Evolutionary conservation across 805 yeast species (phyloP).

Genomic region (Pichia eremophila): DNA sequence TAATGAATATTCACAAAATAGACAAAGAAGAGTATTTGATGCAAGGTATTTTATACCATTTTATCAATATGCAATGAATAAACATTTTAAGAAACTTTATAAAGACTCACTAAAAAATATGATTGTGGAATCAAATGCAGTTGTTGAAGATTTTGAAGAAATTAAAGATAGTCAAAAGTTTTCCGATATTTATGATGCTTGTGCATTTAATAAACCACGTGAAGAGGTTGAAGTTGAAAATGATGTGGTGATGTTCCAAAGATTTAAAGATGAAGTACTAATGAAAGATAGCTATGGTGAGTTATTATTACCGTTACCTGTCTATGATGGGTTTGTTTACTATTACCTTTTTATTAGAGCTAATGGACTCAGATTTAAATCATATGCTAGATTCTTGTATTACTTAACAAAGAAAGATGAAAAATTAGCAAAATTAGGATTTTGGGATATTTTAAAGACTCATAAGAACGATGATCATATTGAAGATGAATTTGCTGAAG

Average conservation of each 20-base stretch:
- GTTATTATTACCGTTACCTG: not conserved
- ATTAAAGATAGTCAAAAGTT: not conserved
- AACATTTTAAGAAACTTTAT: not conserved
- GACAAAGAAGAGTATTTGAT: conserved; percentile 6
- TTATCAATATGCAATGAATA: conserved; percentile 1
- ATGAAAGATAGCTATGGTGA: not conserved
- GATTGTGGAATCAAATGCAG: conserved; percentile 1
- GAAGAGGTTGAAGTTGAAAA: not conserved
- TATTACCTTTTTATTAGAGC: conserved; percentile 3
- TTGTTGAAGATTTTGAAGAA: not conserved
- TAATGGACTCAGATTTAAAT: not conserved
- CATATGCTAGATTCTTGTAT: not conserved
- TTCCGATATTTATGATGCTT: not conserved
- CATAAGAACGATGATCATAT: not conserved
- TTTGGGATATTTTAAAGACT: conserved; percentile 5
- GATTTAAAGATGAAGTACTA: not conserved
- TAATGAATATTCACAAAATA: not conserved
- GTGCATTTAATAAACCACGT: not conserved
- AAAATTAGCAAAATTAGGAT: conserved; percentile 2
- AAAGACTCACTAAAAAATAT: not conserved
- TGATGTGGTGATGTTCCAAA: not conserved
- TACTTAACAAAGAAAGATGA: not conserved
- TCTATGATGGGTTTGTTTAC: conserved; percentile 1
- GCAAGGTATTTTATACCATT: conserved; percentile 2
- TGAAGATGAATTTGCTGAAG: too few species aligned